Evolutionary conservation across 2,329 filamentous ascomycete species (phyloP).

Genomic region (Penicillium aurantiogriseum): DNA sequence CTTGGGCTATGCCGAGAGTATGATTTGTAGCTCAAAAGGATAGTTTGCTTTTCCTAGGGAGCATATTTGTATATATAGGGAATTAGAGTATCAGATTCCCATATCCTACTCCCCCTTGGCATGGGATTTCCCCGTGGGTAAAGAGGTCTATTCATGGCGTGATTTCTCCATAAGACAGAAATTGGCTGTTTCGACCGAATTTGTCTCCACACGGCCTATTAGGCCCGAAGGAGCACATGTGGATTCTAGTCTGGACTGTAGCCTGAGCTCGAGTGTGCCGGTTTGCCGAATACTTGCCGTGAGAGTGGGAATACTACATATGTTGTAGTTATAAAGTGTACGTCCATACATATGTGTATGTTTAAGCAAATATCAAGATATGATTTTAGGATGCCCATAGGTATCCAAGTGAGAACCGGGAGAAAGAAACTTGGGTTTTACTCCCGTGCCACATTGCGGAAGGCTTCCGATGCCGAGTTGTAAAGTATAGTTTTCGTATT

Average conservation of each 20-base stretch:
- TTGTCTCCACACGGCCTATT: not conserved
- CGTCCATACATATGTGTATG: too few relatives aligned
- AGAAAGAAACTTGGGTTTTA: not conserved
- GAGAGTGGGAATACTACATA: not conserved
- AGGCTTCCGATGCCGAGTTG: not conserved
- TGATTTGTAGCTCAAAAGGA: not conserved
- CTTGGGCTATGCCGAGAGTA: not conserved
- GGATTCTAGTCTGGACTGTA: constrained; percentile 13
- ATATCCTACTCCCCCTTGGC: not conserved
- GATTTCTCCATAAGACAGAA: not conserved
- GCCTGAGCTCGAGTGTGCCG: constrained; percentile 28
- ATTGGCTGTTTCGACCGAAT: not conserved
- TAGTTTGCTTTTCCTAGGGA: too few relatives aligned
- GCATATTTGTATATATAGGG: too few relatives aligned
- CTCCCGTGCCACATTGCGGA: not conserved
- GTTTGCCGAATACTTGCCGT: constrained; percentile 31
- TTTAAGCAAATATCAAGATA: not conserved
- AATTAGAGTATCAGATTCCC: too few relatives aligned
- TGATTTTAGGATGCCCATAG: not conserved
- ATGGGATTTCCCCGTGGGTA: constrained; percentile 2
- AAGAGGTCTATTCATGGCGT: not conserved
- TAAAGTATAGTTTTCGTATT: not conserved
- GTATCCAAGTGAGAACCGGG: not conserved
- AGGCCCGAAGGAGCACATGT: not conserved
- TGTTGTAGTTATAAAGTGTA: too few relatives aligned